phyloP scores from a whole-genome alignment of 176 grass and related monocot genomes.

The Zoysia japonica region DNA sequence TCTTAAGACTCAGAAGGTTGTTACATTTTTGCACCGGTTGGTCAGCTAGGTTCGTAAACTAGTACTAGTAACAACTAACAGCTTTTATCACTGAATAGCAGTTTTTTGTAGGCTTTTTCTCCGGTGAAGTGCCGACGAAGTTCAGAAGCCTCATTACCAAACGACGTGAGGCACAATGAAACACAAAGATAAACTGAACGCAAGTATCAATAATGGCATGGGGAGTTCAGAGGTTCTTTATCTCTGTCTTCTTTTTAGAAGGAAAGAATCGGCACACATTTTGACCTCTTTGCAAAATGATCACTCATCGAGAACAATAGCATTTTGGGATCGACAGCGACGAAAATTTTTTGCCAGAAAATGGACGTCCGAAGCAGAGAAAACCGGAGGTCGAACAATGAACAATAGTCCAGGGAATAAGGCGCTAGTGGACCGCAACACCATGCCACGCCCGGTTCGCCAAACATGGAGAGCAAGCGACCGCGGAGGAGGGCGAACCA shows the following conservation, averaged over 20 bases:
- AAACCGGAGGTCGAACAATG: background rate
- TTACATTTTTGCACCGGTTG: background rate
- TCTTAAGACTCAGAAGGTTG: background rate
- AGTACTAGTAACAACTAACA: too few relatives aligned
- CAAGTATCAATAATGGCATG: background rate
- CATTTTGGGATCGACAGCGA: slow-evolving; percentile 1
- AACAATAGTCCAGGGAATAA: background rate
- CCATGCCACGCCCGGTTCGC: background rate
- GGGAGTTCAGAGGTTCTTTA: background rate
- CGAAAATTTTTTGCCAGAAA: background rate
- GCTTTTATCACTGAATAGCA: background rate
- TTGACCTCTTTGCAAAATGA: background rate
- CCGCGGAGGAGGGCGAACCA: background rate
- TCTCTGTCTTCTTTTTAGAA: background rate
- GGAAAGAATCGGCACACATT: background rate
- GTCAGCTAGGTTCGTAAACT: too few relatives aligned
- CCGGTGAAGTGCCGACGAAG: background rate
- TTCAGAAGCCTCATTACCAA: background rate
- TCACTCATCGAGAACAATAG: background rate
- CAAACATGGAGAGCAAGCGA: background rate
- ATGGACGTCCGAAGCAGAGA: background rate
- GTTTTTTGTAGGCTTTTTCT: background rate
- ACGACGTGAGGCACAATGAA: background rate
- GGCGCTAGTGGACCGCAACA: background rate
- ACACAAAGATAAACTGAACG: background rate